Evolutionary conservation across 1,284 basidiomycete genomes (phyloP), one percentile per base, ranked within the genome.

Genomic region (Trichosporon sp.): DNA sequence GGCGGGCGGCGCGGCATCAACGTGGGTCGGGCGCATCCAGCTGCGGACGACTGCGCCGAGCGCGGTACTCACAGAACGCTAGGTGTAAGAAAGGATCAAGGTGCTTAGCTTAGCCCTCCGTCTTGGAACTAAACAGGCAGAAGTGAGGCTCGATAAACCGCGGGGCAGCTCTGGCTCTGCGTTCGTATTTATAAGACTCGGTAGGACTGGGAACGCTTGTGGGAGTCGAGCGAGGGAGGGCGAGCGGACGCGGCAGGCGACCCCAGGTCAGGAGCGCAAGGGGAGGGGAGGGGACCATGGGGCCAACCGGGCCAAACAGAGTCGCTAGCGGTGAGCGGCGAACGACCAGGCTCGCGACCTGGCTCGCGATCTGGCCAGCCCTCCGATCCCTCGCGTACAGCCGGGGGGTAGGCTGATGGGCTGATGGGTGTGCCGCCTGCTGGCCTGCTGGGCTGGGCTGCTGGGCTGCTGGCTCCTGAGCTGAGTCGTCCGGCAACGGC

Each of bases 241-340:
- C n/a, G n/a, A n/a, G n/a, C n/a, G n/a, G n/a, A n/a, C n/a, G n/a
- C n/a, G n/a, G n/a, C n/a, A n/a, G n/a, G n/a, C n/a, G n/a, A n/a
- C n/a, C n/a, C n/a, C n/a, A n/a, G n/a, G n/a, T n/a, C n/a, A n/a
- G n/a, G n/a, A n/a, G n/a, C n/a, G n/a, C n/a, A n/a, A n/a, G 47
- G 13, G 8, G 42, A 56, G 12, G 27, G 53, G 53, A 32, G 56
- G 56, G 56, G 56, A n/a, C 56, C 56, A 32, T 31, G 56, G 56
- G 56, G 56, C 56, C 56, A 60, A 60, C 56, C 56, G 18, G 56
- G 56, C 27, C 56, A 60, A 60, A 60, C 56, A 60, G 56, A 31
- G 21, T 25, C 47, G 47, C 47, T 51, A 51, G 47, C 47, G 47
- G 47, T 21, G 21, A 51, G 23, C 47, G 47, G 47, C 47, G 21